phyloP scores from a whole-genome alignment of 2,329 filamentous ascomycete species.

The Leptographium radiaticola region DNA sequence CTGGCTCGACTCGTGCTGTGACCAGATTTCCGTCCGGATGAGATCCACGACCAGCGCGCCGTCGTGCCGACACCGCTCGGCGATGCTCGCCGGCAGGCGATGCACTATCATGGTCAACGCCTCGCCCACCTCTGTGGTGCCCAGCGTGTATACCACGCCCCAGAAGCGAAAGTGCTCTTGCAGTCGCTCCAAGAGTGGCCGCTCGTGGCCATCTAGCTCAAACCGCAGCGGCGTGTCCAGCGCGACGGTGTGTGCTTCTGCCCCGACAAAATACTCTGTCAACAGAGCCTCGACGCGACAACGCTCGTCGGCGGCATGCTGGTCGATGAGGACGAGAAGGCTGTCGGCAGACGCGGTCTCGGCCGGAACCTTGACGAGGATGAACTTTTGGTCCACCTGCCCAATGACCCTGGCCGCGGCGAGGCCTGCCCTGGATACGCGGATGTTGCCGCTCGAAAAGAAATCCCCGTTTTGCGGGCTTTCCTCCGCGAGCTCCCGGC shows the following conservation, averaged over 20 bases:
- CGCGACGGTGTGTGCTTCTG: constrained; percentile 16
- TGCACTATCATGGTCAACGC: constrained; percentile 31
- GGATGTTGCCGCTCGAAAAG: constrained; percentile 5
- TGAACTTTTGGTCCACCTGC: constrained; percentile 85
- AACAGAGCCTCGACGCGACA: constrained; percentile 67
- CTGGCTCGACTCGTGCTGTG: neutral
- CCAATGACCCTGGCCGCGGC: constrained; percentile 51
- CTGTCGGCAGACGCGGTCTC: neutral
- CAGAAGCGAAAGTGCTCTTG: constrained; percentile 51
- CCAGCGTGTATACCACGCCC: constrained; percentile 55
- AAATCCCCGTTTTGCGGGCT: too few relatives aligned
- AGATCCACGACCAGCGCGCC: constrained; percentile 61
- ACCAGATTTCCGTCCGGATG: constrained; percentile 62
- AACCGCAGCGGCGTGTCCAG: constrained; percentile 48
- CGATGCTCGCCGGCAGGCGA: constrained; percentile 56
- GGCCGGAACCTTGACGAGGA: constrained; percentile 43
- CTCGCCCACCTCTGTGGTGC: neutral
- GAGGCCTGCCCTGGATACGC: constrained; percentile 51
- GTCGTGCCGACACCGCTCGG: constrained; percentile 61
- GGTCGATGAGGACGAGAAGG: constrained; percentile 67
- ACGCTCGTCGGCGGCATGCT: constrained; percentile 90
- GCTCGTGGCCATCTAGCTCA: constrained; percentile 49
- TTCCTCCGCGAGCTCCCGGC: neutral
- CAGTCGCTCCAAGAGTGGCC: constrained; percentile 39
- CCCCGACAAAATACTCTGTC: constrained; percentile 30